These are phyloP conservation scores for Tetrapyrgos nigripes DNA, from an alignment of 1,284 basidiomycete species.

Conservation along the genomic window DNA sequence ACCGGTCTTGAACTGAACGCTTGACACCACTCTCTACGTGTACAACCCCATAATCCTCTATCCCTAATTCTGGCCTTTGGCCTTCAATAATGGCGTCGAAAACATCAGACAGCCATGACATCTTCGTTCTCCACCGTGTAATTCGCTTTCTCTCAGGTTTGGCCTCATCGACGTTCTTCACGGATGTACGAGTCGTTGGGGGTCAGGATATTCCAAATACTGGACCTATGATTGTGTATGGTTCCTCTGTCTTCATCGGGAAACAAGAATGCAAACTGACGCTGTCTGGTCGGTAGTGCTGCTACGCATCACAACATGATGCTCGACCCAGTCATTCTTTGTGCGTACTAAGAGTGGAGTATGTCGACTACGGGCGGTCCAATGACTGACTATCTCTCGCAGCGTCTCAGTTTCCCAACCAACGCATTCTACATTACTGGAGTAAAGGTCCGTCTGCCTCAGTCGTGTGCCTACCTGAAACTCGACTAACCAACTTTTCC, in stretches of 20 bases:
- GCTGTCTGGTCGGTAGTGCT: constrained; percentile 52
- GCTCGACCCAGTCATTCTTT: constrained; percentile 82
- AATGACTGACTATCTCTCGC: constrained; percentile 15
- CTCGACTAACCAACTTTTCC: not conserved
- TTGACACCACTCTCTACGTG: not conserved
- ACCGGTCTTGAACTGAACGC: not conserved
- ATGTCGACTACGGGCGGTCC: not conserved
- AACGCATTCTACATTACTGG: constrained; percentile 92
- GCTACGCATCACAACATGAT: constrained; percentile 95
- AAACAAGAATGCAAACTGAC: too few relatives aligned
- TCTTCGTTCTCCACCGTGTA: constrained; percentile 56
- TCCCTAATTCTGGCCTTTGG: not conserved
- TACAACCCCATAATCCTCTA: too few relatives aligned
- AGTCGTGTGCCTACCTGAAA: not conserved
- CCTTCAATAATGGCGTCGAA: not conserved
- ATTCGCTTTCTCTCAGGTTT: constrained; percentile 74
- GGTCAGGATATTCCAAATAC: constrained; percentile 84
- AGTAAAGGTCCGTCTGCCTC: constrained; percentile 67
- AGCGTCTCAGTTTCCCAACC: constrained; percentile 82
- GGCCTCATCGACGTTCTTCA: constrained; percentile 87
- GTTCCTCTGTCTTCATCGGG: constrained; percentile 23
- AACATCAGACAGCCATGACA: too few relatives aligned
- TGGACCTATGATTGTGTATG: constrained; percentile 90
- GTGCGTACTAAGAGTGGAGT: constrained; percentile 53
- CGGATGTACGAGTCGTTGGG: constrained; percentile 83